Percentiles rank a stretch among this genome's conserved stretches.
Evolutionary conservation across 108 stramenopile species (phyloP).

Genomic region (Cyclostephanos tholiformis): DNA sequence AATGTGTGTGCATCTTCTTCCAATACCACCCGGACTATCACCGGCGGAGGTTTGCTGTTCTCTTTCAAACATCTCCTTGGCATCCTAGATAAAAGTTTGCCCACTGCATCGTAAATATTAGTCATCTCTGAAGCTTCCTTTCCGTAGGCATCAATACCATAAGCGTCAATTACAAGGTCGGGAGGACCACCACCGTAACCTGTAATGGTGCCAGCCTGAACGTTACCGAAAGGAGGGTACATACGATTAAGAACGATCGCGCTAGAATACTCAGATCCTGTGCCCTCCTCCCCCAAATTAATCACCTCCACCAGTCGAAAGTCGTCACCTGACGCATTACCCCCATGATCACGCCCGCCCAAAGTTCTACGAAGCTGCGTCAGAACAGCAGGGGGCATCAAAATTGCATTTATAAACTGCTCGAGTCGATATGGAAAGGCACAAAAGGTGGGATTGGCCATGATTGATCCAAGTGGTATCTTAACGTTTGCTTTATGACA

Average conservation of each 20-base stretch:
- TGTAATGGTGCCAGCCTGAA: background rate
- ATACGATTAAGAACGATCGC: conserved; percentile 49
- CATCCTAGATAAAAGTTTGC: conserved; percentile 6
- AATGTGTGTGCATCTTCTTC: conserved; percentile 17
- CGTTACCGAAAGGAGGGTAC: conserved; percentile 31
- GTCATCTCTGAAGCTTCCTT: conserved; percentile 22
- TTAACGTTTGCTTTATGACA: conserved; percentile 37
- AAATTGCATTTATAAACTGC: conserved; percentile 43
- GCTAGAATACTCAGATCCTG: conserved; percentile 43
- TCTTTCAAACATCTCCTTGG: conserved; percentile 29
- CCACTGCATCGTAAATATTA: conserved; percentile 27
- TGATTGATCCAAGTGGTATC: conserved; percentile 41
- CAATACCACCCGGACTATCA: conserved; percentile 36
- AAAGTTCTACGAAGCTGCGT: conserved; percentile 15
- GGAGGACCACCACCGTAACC: conserved; percentile 45
- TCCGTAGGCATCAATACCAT: conserved; percentile 42
- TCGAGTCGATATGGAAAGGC: conserved; percentile 54
- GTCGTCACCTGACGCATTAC: conserved; percentile 5
- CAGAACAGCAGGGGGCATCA: conserved; percentile 33
- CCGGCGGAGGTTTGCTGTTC: conserved; percentile 45
- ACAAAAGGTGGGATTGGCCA: conserved; percentile 50
- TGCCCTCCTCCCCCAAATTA: conserved; percentile 49
- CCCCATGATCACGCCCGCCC: background rate
- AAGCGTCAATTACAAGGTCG: conserved; percentile 50
- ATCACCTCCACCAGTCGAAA: conserved; percentile 44